A percentile compares a stretch with the other conserved stretches of the same genome.
These are phyloP conservation scores for Striga hermonthica DNA, from an alignment of 305 asterid genomes.

Conservation along the genomic window DNA sequence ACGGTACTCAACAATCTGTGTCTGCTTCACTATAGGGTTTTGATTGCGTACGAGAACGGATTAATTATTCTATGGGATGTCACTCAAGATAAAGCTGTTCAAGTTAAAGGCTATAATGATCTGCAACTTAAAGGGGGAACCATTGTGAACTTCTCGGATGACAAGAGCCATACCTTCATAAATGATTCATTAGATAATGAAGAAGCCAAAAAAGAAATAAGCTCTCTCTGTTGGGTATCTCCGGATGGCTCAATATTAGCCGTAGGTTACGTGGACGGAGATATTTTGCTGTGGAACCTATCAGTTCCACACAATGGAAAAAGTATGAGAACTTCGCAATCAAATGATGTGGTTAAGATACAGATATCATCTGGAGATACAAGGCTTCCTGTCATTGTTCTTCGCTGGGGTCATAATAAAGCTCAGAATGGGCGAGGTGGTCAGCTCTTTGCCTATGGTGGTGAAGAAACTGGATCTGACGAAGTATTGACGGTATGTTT, in stretches of 20 bases:
- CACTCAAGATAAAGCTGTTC: slow-evolving; percentile 74
- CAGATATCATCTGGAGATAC: slow-evolving; percentile 71
- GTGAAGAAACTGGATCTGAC: slow-evolving; percentile 89
- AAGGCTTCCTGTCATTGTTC: slow-evolving; percentile 94
- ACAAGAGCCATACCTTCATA: slow-evolving; percentile 39
- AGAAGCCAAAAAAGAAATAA: slow-evolving; percentile 78
- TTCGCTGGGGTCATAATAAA: slow-evolving; percentile 72
- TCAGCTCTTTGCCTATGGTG: slow-evolving; percentile 87
- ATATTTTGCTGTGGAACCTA: slow-evolving; percentile 83
- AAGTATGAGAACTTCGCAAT: slow-evolving; percentile 44
- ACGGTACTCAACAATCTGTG: slow-evolving; percentile 22
- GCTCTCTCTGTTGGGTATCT: slow-evolving; percentile 95
- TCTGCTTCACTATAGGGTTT: slow-evolving; percentile 55
- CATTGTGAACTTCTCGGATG: slow-evolving; percentile 47
- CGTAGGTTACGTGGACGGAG: slow-evolving; percentile 97
- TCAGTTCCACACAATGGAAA: slow-evolving; percentile 47
- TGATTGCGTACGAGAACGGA: slow-evolving; percentile 89
- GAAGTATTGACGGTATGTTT: slow-evolving; percentile 86
- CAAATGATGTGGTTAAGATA: slow-evolving; percentile 60
- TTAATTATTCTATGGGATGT: slow-evolving; percentile 90
- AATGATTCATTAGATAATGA: slow-evolving; percentile 50
- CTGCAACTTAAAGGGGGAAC: slow-evolving; percentile 56
- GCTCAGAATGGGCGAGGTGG: slow-evolving; percentile 57
- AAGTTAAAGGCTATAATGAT: slow-evolving; percentile 63
- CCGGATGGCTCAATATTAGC: slow-evolving; percentile 88